Base-by-base conservation (phyloP, 169 alveolate genomes). In the Babesia ovis region DNA sequence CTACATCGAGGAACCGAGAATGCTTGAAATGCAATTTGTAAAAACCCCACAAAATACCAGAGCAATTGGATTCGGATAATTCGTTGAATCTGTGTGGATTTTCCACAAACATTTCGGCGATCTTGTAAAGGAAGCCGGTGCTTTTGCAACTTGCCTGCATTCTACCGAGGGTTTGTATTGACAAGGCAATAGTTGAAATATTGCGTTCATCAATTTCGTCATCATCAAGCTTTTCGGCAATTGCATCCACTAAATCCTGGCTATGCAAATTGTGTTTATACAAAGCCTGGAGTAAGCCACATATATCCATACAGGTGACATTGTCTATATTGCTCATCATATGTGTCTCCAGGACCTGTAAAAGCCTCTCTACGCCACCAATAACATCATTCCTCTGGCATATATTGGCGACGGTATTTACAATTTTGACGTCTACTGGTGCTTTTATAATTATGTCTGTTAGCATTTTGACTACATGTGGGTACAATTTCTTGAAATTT, bases 1-100 rank as follows among this genome's bases (percentile, higher is more conserved):
- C 62, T 37, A 54, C 32, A 1, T 46, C 58, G 50, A 79, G 72
- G 31, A 79, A 79, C 46, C 39, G 39, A 4, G 59, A 22, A 55
- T 79, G 73, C 50, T 58, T 62, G 69, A 66, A 79, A 48, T 70
- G 87, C 22, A 79, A 64, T 39, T 72, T 79, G 35, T 79, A 71
- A 2, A 79, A 69, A 1, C 87, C 87, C 61, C 70, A 70, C 0
- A 79, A 16, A 0, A 79, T 62, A 23, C 81, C 77, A 0, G 76
- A 70, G 39, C 77, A 79, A 32, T 79, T 39, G 3, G 87, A 50
- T 29, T 61, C 71, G n/a, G 71, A 59, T 16, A 56, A 23, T 9
- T 53, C 68, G 29, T 9, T 9, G 25, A 72, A 72, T 31, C 11
- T 53, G 16, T 56, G 59, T 11, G 68, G 75, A 20, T 53, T 20